Base-by-base conservation (phyloP, 768 basidiomycete genomes). In the Tricholoma furcatifolium region DNA sequence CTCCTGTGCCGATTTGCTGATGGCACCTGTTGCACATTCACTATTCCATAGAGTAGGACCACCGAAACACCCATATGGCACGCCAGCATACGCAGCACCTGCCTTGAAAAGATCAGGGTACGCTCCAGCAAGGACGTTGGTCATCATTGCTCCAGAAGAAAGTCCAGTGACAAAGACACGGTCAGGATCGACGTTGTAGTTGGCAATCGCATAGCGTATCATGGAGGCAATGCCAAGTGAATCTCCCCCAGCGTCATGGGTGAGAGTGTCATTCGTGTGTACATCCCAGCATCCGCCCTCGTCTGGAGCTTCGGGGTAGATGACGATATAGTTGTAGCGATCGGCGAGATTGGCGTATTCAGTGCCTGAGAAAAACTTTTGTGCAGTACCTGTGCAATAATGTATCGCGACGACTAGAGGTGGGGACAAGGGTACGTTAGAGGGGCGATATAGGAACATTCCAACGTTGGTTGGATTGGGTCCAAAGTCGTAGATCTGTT, bases 131-230 rank as follows among this genome's bases (percentile, higher is more conserved):
- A 82, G 67, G 23, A 82, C 80, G 57, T 76, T 79, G 47, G 80
- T 82, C 80, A 82, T 82, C 82, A 82, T 83, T 1, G 73, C 75
- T 21, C 80, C 81, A 8, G 79, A 81, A 6, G 75, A 76, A 2
- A 74, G 73, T 7, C 81, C 81, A 20, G 77, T 78, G 18, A 73
- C 74, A 63, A 75, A 82, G 52, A 82, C 79, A 34, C 71, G 70
- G 11, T 53, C 56, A 2, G 75, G 35, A 55, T 80, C 74, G 36
- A 78, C 79, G 30, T 70, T 70, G 54, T 70, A 80, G 67, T 71
- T 79, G 27, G 66, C 50, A 46, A 82, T 75, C 6, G 80, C 76
- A 57, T 73, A 81, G 36, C 71, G 67, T 30, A 76, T 71, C 65
- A 74, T 72, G 18, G 67, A 74, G 0, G 70, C 77, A 52, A 83